A percentile compares a stretch with the other conserved stretches of the same genome.
Evolutionary conservation across 2,329 filamentous ascomycete species (phyloP).

Genomic region (Cryphonectria radicalis): DNA sequence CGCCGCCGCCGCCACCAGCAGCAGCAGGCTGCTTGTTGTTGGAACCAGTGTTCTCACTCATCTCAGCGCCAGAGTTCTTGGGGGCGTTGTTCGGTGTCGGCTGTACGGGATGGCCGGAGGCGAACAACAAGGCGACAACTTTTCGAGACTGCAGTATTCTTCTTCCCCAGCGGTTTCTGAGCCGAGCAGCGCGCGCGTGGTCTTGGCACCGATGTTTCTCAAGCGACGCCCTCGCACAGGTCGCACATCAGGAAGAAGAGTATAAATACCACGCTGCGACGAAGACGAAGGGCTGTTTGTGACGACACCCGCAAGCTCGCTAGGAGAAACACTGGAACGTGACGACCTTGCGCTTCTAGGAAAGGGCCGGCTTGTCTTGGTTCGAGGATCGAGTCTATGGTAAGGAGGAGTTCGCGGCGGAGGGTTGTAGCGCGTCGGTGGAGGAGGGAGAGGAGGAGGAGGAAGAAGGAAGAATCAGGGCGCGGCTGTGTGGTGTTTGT

Average conservation of each 20-base stretch:
- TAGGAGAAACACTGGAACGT: neutral
- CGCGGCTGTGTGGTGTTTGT: neutral
- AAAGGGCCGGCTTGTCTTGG: neutral
- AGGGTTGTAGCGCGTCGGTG: neutral
- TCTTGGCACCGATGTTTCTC: neutral
- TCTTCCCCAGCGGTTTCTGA: neutral
- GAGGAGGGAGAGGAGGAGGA: neutral
- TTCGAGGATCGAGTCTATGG: neutral
- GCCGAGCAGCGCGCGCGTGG: neutral
- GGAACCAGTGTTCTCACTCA: conserved; percentile 39
- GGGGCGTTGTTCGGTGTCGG: neutral
- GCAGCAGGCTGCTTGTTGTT: conserved; percentile 39
- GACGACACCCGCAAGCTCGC: neutral
- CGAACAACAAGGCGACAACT: too few relatives aligned
- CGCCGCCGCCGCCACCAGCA: neutral
- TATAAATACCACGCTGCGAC: neutral
- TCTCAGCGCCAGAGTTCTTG: conserved; percentile 9
- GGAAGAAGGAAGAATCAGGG: neutral
- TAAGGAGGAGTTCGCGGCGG: neutral
- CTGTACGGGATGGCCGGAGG: neutral
- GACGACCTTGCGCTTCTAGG: neutral
- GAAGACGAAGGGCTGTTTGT: neutral
- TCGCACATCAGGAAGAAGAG: too few relatives aligned
- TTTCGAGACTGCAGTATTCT: too few relatives aligned
- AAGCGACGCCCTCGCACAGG: too few relatives aligned